phyloP scores from a whole-genome alignment of 2,329 filamentous ascomycete species.

The Pestalotiopsis fici region DNA sequence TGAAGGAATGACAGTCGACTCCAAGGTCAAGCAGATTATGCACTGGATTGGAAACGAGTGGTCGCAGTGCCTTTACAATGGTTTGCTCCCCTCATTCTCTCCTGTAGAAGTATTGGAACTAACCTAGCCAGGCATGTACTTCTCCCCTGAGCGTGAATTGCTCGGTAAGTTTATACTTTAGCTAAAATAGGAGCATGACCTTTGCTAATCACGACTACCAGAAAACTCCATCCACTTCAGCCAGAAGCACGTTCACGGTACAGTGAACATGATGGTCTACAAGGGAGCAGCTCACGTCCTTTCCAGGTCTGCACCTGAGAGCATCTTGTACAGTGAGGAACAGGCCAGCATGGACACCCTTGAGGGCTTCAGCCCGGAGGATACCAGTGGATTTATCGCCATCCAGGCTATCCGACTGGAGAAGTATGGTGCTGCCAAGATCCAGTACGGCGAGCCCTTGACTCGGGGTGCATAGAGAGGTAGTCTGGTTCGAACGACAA shows the following conservation, averaged over 20 bases:
- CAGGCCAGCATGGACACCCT: conserved; percentile 53
- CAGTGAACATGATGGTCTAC: conserved; percentile 16
- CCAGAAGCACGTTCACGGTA: conserved; percentile 52
- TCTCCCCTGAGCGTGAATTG: conserved; percentile 56
- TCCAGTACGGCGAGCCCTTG: conserved; percentile 42
- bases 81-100: conserved; percentile 17
- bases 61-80: conserved; percentile 45
- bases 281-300: conserved; percentile 46
- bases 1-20: conserved; percentile 58
- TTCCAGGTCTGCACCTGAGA: conserved; percentile 43
- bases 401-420: conserved; percentile 69
- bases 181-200: not conserved
- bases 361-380: conserved; percentile 40
- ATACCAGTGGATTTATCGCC: conserved; percentile 59
- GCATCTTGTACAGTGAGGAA: conserved; percentile 52
- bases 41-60: conserved; percentile 57
- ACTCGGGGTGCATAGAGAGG: conserved; percentile 3
- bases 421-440: conserved; percentile 50
- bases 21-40: conserved; percentile 58
- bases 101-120: too few species aligned
- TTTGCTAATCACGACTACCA: not conserved
- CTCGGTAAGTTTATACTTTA: conserved; percentile 28
- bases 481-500: not conserved
- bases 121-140: conserved; percentile 36
- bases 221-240: conserved; percentile 61